Conservation (phyloP, 305 asterid species). For the Fraxinus platypoda region DNA sequence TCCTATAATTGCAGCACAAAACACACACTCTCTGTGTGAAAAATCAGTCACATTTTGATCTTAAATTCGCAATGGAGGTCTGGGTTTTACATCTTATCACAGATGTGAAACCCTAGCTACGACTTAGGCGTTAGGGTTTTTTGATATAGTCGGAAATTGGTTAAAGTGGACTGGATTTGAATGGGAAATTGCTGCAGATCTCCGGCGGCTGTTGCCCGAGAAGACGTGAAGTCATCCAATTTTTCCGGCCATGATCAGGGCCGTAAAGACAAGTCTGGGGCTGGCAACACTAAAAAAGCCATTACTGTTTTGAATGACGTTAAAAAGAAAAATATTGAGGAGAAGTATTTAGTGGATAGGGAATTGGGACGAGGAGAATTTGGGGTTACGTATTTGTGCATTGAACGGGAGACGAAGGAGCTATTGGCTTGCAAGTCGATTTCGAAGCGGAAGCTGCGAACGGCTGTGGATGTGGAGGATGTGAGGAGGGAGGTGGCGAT, state of each 20-base stretch:
- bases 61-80: conserved; percentile 7
- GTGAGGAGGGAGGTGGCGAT: conserved; percentile 87
- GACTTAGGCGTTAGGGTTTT: conserved; percentile 35
- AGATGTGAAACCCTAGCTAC: conserved; percentile 37
- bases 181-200: conserved; percentile 99
- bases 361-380: conserved; percentile 94
- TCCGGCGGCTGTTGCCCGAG: conserved; percentile 97
- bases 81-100: conserved; percentile 28
- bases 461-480: conserved; percentile 91
- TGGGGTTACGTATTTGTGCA: conserved; percentile 79
- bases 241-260: conserved; percentile 66
- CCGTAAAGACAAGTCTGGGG: conserved; percentile 50
- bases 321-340: conserved; percentile 71
- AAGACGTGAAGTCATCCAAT: conserved; percentile 83
- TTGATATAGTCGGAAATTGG: not conserved
- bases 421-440: conserved; percentile 86
- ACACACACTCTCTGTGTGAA: not conserved
- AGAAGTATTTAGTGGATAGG: conserved; percentile 61
- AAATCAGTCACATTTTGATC: conserved; percentile 28
- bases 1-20: conserved; percentile 27
- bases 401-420: conserved; percentile 69
- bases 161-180: conserved; percentile 18
- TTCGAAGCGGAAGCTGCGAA: conserved; percentile 83
- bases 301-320: conserved; percentile 60
- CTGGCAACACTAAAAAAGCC: conserved; percentile 45